Conservation (phyloP, 768 basidiomycete genomes). For the Candolleomyces efflorescens region DNA sequence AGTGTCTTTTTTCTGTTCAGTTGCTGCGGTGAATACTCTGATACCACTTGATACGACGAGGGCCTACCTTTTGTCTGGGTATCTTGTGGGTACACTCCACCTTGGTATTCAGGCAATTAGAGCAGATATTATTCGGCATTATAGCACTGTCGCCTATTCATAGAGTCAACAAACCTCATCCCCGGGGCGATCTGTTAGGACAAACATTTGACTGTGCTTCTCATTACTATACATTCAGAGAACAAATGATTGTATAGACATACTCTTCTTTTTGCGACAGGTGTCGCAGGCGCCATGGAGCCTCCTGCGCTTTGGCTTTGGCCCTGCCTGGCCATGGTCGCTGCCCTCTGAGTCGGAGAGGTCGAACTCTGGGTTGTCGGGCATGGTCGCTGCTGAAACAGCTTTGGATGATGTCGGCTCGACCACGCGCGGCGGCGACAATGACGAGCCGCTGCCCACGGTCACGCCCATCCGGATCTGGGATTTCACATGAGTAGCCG, state of each 20-base stretch:
- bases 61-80: constrained; percentile 41
- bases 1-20: constrained; percentile 25
- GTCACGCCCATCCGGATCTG: background rate
- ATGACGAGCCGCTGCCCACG: too few relatives aligned
- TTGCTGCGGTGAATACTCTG: background rate
- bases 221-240: background rate
- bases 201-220: constrained; percentile 35
- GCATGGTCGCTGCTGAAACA: background rate
- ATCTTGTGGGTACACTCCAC: constrained; percentile 53
- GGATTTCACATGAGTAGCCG: background rate
- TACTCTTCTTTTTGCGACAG: constrained; percentile 44
- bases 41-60: background rate
- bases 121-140: constrained; percentile 49
- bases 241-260: background rate
- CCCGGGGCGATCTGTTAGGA: background rate
- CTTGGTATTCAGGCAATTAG: constrained; percentile 48
- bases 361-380: background rate
- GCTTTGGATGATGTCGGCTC: too few relatives aligned
- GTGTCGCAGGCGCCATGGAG: constrained; percentile 43
- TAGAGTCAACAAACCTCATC: background rate
- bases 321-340: background rate
- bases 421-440: too few relatives aligned
- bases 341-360: background rate
- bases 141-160: constrained; percentile 55
- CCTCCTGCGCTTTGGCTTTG: constrained; percentile 18